Conservation (phyloP, 805 yeast species). For the Lipomyces mesembrius region DNA sequence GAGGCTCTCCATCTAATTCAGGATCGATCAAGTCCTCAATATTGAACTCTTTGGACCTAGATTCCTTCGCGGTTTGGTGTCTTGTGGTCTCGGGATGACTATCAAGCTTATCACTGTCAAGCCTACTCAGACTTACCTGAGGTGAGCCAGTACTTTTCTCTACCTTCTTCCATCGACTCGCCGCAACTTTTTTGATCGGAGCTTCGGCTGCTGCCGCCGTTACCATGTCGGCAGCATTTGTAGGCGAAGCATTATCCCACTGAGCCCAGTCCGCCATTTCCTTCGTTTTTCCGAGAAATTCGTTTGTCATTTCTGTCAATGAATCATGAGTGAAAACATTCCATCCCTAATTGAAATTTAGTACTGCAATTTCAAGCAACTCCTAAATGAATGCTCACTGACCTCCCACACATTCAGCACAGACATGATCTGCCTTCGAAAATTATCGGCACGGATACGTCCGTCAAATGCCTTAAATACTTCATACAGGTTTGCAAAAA, state of each 20-base stretch:
- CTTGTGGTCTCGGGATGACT: background rate
- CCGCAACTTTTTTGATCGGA: background rate
- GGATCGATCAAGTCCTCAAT: constrained; percentile 29
- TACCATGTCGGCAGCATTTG: constrained; percentile 3
- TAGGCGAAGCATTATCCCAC: background rate
- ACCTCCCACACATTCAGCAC: constrained; percentile 37
- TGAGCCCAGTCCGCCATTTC: constrained; percentile 9
- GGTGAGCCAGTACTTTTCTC: constrained; percentile 4
- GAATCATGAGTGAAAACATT: constrained; percentile 34
- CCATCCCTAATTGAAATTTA: constrained; percentile 31
- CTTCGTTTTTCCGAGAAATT: constrained; percentile 19
- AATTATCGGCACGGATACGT: constrained; percentile 36
- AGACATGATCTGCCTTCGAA: constrained; percentile 30
- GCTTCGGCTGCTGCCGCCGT: background rate
- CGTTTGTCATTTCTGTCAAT: constrained; percentile 19
- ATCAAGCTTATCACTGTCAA: constrained; percentile 2
- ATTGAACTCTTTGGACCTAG: background rate
- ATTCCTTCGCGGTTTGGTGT: background rate
- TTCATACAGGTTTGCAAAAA: constrained; percentile 23
- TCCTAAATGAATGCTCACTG: background rate
- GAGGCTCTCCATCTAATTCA: constrained; percentile 36
- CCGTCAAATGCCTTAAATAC: constrained; percentile 31
- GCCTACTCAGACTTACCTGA: background rate
- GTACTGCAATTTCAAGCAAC: background rate
- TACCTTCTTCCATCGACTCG: constrained; percentile 30